phyloP scores from a whole-genome alignment of 2,329 filamentous ascomycete genomes.

The Aspergillaceae sp. region DNA sequence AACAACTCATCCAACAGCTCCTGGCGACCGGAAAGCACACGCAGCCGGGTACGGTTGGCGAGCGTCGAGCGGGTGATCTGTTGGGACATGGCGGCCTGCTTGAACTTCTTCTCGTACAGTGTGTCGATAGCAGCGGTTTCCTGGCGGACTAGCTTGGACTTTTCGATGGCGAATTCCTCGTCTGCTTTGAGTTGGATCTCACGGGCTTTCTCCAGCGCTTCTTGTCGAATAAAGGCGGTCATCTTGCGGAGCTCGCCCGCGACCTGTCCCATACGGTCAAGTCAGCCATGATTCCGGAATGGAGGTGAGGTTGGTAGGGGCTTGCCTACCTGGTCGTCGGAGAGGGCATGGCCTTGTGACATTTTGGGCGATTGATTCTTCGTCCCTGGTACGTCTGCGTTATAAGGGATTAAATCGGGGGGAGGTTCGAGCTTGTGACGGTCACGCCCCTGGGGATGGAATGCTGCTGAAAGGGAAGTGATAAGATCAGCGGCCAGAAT shows the following conservation, averaged over 20 bases:
- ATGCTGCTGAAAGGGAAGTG: constrained; percentile 1
- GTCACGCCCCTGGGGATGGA: constrained; percentile 14
- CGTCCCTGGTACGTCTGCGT: constrained; percentile 12
- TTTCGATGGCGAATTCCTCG: constrained; percentile 98
- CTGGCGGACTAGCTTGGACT: constrained; percentile 94
- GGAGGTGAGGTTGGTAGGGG: constrained; percentile 2
- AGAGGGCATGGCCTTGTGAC: constrained; percentile 90
- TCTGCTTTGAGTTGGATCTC: constrained; percentile 98
- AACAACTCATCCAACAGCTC: constrained; percentile 87
- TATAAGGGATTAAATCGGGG: constrained; percentile 5
- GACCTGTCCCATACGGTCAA: constrained; percentile 53
- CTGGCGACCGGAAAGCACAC: constrained; percentile 78
- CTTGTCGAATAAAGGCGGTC: constrained; percentile 99
- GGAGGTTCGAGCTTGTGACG: constrained; percentile 2
- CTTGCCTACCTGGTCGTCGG: constrained; percentile 81
- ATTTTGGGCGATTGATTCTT: constrained; percentile 47
- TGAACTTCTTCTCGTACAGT: constrained; percentile 97
- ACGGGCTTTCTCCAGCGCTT: constrained; percentile 90
- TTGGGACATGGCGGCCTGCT: constrained; percentile 95
- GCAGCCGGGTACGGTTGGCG: constrained; percentile 89
- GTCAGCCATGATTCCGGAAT: not conserved
- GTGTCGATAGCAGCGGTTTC: constrained; percentile 89
- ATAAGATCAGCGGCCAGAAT: not conserved
- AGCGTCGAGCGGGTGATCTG: constrained; percentile 96
- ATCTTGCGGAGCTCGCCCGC: constrained; percentile 98